phyloP scores from a whole-genome alignment of 495 filamentous ascomycete species.

The Hypoxylon cercidicola region DNA sequence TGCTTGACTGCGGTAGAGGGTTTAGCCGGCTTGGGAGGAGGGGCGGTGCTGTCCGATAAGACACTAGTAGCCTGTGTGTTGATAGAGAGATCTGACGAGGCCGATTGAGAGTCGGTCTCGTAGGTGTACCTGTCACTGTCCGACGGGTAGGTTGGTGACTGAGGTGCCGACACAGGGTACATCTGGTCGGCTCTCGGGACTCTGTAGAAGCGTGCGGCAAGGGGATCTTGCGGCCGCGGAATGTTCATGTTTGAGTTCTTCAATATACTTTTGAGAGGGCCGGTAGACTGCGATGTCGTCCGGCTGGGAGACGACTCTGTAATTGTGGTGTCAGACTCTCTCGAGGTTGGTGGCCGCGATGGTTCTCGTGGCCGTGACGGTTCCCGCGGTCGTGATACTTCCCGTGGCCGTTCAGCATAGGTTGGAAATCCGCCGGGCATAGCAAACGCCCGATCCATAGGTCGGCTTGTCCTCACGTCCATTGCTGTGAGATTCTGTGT shows the following conservation, averaged over 20 bases:
- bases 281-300: constrained; percentile 29
- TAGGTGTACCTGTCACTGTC: constrained; percentile 43
- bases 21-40: constrained; percentile 44
- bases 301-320: constrained; percentile 37
- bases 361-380: constrained; percentile 21
- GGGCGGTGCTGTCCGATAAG: constrained; percentile 46
- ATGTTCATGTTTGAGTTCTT: constrained; percentile 39
- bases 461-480: constrained; percentile 35
- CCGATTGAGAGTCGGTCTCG: constrained; percentile 57
- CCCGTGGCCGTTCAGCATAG: constrained; percentile 24
- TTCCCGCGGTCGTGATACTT: too few species aligned
- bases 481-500: constrained; percentile 17
- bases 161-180: constrained; percentile 29
- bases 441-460: constrained; percentile 31
- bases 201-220: constrained; percentile 46
- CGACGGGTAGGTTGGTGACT: constrained; percentile 44
- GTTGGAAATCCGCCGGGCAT: constrained; percentile 46
- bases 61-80: constrained; percentile 58
- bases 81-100: constrained; percentile 55
- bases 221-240: constrained; percentile 34
- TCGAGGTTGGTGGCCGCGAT: constrained; percentile 40
- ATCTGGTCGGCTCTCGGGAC: constrained; percentile 34
- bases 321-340: constrained; percentile 30
- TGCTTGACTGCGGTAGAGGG: constrained; percentile 45
- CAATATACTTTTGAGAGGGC: constrained; percentile 43